phyloP scores from a whole-genome alignment of 192 early-diverging fungal genomes.

The Obelidium mucronatum region DNA sequence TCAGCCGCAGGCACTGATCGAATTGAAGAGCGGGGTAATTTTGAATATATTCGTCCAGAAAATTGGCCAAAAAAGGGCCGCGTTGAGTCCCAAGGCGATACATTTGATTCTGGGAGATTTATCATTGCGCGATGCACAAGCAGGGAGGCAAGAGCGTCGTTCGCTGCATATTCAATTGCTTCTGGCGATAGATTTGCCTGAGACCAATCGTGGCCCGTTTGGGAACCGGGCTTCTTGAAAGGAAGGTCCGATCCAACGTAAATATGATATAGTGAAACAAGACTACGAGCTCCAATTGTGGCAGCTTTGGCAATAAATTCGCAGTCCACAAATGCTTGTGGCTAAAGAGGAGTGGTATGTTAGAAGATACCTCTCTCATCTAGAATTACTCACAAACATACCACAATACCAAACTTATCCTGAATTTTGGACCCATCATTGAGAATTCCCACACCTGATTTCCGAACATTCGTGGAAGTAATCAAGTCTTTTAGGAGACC shows the following conservation, averaged over 20 bases:
- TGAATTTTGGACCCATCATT: not conserved
- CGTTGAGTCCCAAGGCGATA: not conserved
- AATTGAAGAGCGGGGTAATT: not conserved
- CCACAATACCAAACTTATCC: not conserved
- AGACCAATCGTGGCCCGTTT: slow-evolving; percentile 19
- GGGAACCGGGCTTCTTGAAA: not conserved
- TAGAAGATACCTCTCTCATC: not conserved
- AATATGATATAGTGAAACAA: slow-evolving; percentile 23
- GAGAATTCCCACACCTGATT: slow-evolving; percentile 21
- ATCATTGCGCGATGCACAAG: slow-evolving; percentile 26
- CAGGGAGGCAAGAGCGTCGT: slow-evolving; percentile 33
- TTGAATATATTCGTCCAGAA: too few relatives aligned
- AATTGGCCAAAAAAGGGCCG: not conserved
- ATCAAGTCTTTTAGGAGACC: not conserved
- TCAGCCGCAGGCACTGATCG: not conserved
- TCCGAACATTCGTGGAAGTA: not conserved
- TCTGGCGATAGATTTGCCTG: not conserved
- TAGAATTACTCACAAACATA: not conserved
- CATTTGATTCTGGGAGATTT: not conserved
- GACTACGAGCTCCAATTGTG: slow-evolving; percentile 10
- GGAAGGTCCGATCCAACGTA: not conserved
- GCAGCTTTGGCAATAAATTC: slow-evolving; percentile 9
- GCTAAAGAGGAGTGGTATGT: not conserved
- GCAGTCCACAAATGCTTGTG: slow-evolving; percentile 22
- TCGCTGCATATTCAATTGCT: slow-evolving; percentile 34